A percentile compares a stretch with the other conserved stretches of the same genome.
These are phyloP conservation scores for Russula abietina DNA, from an alignment of 768 basidiomycete species.

Conservation along the genomic window DNA sequence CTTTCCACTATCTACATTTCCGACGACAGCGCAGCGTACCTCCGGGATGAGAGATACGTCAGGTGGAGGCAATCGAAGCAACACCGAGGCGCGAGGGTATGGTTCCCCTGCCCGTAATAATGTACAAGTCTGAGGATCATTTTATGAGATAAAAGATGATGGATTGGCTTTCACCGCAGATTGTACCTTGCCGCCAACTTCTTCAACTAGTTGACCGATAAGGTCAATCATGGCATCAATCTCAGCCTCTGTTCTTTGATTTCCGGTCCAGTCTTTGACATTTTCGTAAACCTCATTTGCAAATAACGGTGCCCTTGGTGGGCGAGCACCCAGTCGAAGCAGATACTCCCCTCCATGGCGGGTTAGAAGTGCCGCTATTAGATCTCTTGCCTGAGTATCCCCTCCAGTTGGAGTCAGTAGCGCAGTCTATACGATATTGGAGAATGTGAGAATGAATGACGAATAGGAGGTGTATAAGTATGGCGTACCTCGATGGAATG, in stretches of 20 bases:
- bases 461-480: background rate
- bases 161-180: background rate
- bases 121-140: conserved; percentile 43
- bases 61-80: conserved; percentile 70
- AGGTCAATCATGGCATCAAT: conserved; percentile 41
- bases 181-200: conserved; percentile 72
- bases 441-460: background rate
- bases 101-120: conserved; percentile 43
- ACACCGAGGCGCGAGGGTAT: conserved; percentile 51
- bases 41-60: conserved; percentile 79
- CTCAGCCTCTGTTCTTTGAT: conserved; percentile 44
- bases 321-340: conserved; percentile 64
- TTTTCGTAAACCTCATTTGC: conserved; percentile 43
- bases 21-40: conserved; percentile 92
- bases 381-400: conserved; percentile 53
- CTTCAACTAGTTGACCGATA: conserved; percentile 53
- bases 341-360: conserved; percentile 68
- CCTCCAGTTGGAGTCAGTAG: conserved; percentile 43
- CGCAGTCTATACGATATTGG: background rate
- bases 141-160: background rate
- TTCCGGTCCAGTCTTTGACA: conserved; percentile 51
- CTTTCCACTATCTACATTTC: conserved; percentile 93
- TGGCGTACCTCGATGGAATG: conserved; percentile 47
- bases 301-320: conserved; percentile 52
- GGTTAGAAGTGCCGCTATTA: conserved; percentile 61